phyloP scores from a whole-genome alignment of 73 alveolate genomes.

The Symbiodinium natans region DNA sequence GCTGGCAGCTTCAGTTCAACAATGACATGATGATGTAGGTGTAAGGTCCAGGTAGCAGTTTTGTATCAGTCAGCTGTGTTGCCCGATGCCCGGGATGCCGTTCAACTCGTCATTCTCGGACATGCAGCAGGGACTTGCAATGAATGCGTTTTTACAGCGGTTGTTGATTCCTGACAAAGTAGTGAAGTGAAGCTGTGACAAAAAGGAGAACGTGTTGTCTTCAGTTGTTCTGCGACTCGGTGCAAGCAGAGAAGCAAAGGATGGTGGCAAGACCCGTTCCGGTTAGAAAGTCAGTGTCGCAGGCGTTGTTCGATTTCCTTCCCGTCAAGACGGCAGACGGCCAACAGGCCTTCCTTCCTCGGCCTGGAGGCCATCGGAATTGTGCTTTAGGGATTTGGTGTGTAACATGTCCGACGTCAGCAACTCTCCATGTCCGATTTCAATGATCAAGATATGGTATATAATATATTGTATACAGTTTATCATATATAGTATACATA shows the following conservation, averaged over 20 bases:
- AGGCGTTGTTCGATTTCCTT: conserved; percentile 80
- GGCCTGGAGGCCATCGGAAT: conserved; percentile 64
- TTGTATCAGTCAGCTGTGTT: background rate
- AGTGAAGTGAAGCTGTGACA: background rate
- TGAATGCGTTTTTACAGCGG: background rate
- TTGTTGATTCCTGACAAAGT: no score
- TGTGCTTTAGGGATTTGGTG: background rate
- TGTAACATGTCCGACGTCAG: background rate
- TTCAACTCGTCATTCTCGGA: conserved; percentile 6
- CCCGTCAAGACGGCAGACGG: conserved; percentile 67
- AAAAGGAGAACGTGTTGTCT: no score
- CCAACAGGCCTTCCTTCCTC: conserved; percentile 89
- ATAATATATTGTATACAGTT: no score
- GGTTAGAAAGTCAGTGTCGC: no score
- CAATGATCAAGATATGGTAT: no score
- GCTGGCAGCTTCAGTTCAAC: background rate
- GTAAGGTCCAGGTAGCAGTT: no score
- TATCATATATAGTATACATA: no score
- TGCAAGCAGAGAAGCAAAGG: background rate
- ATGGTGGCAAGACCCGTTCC: no score
- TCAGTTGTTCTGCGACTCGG: no score
- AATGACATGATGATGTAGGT: no score
- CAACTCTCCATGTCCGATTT: no score
- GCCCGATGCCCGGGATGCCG: background rate
- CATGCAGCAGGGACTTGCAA: background rate